Evolutionary conservation across 108 stramenopile species (phyloP), one percentile per base, ranked within the genome.

Genomic region (Cyclotella sp.): DNA sequence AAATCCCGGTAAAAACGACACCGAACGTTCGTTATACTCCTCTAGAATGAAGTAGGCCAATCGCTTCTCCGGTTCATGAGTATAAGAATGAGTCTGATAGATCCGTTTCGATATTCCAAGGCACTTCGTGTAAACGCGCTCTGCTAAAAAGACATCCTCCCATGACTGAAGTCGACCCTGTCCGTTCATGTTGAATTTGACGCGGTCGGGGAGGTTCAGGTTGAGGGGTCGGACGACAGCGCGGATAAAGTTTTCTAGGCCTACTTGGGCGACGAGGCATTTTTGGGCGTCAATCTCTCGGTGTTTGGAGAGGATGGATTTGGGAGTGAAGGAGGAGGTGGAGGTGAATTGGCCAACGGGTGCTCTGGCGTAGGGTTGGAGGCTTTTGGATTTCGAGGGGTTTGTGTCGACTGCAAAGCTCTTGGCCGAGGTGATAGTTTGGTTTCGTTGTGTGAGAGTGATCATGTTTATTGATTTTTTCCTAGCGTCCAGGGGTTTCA

Each of bases 181-280:
- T 3, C 77, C 71, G 12, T 83, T 83, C 72, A 83, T 77, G 59
- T 83, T 83, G 47, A 83, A 83, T 63, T 68, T 53, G 43, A 78
- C 77, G 0, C 57, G 24, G 34, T 73, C 29, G 3, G 82, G 49
- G 21, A 83, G 72, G 9, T 60, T 57, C 27, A 83, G 65, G 46
- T 83, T 42, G 11, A 83, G 76, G 0, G 76, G 72, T 27, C 57
- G 64, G 9, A 72, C 53, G 24, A 83, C 72, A 55, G 71, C 49
- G n/a, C 77, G 54, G 27, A 83, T 83, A 58, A 83, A 83, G 65
- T 83, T 83, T 57, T 83, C 82, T 21, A 83, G 77, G 22, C 82
- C 82, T 14, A 68, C 77, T 67, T 77, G 76, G 18, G 76, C 72
- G 18, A 78, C 71, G 54, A 80, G 72, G 8, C 15, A 55, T 42